Evolutionary conservation across 768 basidiomycete genomes (phyloP), one percentile per base, ranked within the genome.

Genomic region (Holtermanniella nyarrowii): DNA sequence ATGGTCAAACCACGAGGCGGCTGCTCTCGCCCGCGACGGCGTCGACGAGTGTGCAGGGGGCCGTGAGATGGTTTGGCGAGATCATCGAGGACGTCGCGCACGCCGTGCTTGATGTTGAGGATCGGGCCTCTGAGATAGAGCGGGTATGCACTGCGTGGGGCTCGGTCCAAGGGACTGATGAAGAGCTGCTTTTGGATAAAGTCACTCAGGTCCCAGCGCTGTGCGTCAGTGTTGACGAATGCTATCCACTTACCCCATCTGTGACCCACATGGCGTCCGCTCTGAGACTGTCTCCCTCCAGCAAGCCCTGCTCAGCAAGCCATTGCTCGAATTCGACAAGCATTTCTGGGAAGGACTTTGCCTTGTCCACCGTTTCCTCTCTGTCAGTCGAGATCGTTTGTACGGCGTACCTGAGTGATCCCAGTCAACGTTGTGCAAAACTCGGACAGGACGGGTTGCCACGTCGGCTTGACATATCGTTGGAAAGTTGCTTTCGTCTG

Each of bases 351-450:
- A 91, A 96, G 1, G 75, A 74, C 11, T 89, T 88, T 0, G 90
- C 84, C 5, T 63, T 50, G 66, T 95, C 80, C 24, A 97, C 85
- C 73, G 87, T 83, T 12, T 76, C 77, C 89, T 95, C 68, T 25
- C 7, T 18, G 39, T 43, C 13, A 22, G 25, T 12, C 1, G 48
- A 23, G n/a, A 18, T 26, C 21, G n/a, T 12, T 10, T 12, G 48
- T 27, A 24, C 22, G 20, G 74, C 81, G 56, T 54, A 91, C 91
- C 77, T 99, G 93, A 2, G 82, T 83, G 52, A 99, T 90, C 16
- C 90, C 89, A 10, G 93, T 99, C 43, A 99, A 76, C 27, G 79
- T 72, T 18, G 77, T 88, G 69, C 93, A 96, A 68, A 95, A 99
- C 3, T 77, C 72, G 5, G 86, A 83, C 5, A 99, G 77, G 47